Conservation (phyloP, 1,284 basidiomycete species). For the Athelia sp. region DNA sequence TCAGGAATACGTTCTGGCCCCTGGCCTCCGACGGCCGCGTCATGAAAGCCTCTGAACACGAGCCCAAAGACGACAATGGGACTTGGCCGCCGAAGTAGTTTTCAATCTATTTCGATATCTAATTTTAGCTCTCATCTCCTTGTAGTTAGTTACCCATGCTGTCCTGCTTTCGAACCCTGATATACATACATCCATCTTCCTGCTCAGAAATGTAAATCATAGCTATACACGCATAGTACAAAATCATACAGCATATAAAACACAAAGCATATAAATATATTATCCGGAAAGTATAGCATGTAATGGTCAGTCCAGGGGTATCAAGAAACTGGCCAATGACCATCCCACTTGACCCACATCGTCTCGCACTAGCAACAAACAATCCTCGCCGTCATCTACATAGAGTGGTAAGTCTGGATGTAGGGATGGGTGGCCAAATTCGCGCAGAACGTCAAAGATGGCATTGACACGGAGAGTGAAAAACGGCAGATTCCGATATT, state of each 20-base stretch:
- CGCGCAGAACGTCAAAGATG: constrained; percentile 61
- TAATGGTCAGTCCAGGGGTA: constrained; percentile 35
- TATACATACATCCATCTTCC: no score
- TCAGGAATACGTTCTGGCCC: constrained; percentile 77
- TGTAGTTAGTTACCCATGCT: neutral
- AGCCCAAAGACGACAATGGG: constrained; percentile 29
- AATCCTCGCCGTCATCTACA: constrained; percentile 78
- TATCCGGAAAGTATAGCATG: neutral
- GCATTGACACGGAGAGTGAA: constrained; percentile 59
- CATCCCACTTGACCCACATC: constrained; percentile 57
- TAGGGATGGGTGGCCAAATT: constrained; percentile 69
- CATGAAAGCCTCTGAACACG: constrained; percentile 46
- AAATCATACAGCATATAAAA: neutral
- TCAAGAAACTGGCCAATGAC: constrained; percentile 74
- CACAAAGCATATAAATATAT: neutral
- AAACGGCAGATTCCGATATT: constrained; percentile 72
- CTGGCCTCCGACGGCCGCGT: constrained; percentile 45
- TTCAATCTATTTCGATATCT: no score
- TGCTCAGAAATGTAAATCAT: neutral
- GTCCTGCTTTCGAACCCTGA: neutral
- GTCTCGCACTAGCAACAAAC: constrained; percentile 60
- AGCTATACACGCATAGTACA: neutral
- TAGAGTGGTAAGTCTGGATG: constrained; percentile 67
- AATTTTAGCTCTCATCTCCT: no score
- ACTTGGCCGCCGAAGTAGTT: no score